Evolutionary conservation across 495 filamentous ascomycete genomes (phyloP).

Genomic region (Hypoxylon lenormandii): DNA sequence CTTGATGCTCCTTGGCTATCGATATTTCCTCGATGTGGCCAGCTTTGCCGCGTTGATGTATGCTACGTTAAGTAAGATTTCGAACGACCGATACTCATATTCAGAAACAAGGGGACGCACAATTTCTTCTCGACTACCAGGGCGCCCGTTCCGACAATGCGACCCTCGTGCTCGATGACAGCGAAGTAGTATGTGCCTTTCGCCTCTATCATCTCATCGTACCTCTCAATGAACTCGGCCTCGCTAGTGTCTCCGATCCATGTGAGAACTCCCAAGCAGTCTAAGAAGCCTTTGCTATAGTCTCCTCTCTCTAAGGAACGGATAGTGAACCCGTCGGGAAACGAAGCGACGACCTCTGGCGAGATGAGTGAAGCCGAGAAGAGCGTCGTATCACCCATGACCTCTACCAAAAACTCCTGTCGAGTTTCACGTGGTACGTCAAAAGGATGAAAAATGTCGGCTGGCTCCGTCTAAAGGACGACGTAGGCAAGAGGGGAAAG

Average conservation of each 20-base stretch:
- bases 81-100: neutral
- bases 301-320: constrained; percentile 79
- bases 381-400: constrained; percentile 60
- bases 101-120: constrained; percentile 52
- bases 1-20: constrained; percentile 83
- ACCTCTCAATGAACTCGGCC: constrained; percentile 75
- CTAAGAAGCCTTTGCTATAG: constrained; percentile 77
- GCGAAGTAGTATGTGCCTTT: constrained; percentile 81
- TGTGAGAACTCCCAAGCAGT: constrained; percentile 83
- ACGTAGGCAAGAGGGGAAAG: too few species aligned
- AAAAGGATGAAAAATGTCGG: neutral
- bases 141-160: constrained; percentile 81
- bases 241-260: constrained; percentile 81
- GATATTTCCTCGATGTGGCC: constrained; percentile 94
- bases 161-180: constrained; percentile 73
- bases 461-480: too few species aligned
- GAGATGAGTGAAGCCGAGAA: constrained; percentile 79
- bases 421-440: neutral
- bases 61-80: constrained; percentile 53
- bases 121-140: constrained; percentile 81
- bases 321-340: constrained; percentile 78
- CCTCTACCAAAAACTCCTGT: neutral
- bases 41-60: constrained; percentile 72
- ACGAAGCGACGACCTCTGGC: constrained; percentile 66
- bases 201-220: constrained; percentile 77